Evolutionary conservation across 140 eudicot species (phyloP), one percentile per base, ranked within the genome.

Genomic region (Flaveria floridana): DNA sequence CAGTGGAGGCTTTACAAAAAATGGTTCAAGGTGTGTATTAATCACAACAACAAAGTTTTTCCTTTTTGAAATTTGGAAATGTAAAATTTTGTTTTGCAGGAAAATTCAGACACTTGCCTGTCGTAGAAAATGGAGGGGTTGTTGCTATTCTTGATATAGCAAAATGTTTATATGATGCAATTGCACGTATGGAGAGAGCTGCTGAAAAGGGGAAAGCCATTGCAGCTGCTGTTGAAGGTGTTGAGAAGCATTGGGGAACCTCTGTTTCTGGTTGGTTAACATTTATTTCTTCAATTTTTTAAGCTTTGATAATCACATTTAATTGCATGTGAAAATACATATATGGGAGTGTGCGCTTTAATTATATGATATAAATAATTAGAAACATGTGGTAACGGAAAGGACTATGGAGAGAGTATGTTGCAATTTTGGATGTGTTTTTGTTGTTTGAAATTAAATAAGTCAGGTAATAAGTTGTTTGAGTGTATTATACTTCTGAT

Each of bases 191-290:
- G 96, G 99, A 95, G 57, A 81, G 96, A 86, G 99, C 97, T 48
- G 92, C 99, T 65, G 97, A 91, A 79, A 95, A 91, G 83, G 97
- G 97, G 39, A 95, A 95, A 85, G 97, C 96, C 53, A 95, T 91
- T 47, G 97, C 91, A 2, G 95, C 99, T 81, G 97, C 99, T 47
- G 97, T 95, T 87, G 99, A 95, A 86, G 99, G 99, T 51, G 99
- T 91, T 72, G 97, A 95, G 66, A 95, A 86, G 74, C 88, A 87
- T 82, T 87, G 92, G 99, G 97, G 99, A 3, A 46, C 96, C 23
- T 78, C 96, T 47, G 86, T 56, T 41, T 77, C 96, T 76, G 96
- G 99, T 91, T 65, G 56, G 91, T 86, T 57, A 62, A 75, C 71
- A 20, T 65, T 47, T 51, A 0, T 18, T 55, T 30, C 21, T 7